These are phyloP conservation scores for Phoma herbarum DNA, from an alignment of 2,329 filamentous ascomycete species.

Conservation along the genomic window DNA sequence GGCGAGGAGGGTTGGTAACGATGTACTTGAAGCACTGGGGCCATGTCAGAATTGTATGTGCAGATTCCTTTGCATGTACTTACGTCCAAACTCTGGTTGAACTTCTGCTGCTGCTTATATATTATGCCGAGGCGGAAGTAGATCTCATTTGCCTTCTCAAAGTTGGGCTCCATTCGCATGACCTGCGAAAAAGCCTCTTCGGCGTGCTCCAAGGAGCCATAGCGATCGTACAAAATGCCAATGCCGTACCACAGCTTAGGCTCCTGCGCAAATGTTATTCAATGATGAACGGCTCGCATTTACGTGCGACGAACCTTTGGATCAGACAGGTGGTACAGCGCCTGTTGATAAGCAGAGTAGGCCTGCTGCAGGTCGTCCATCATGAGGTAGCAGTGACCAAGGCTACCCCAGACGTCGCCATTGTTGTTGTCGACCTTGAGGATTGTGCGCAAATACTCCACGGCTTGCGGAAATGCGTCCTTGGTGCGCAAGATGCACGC, in stretches of 20 bases:
- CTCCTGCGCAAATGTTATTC: conserved; percentile 64
- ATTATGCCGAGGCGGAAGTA: conserved; percentile 99
- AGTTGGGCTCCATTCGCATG: conserved; percentile 97
- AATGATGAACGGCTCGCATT: not conserved
- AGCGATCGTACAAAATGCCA: conserved; percentile 94
- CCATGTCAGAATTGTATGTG: conserved; percentile 22
- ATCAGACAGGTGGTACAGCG: conserved; percentile 88
- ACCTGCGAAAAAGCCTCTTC: conserved; percentile 98
- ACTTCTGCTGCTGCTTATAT: conserved; percentile 98
- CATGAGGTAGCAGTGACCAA: conserved; percentile 99
- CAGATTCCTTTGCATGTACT: conserved; percentile 16
- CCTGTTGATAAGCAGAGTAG: conserved; percentile 95
- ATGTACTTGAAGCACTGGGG: conserved; percentile 98
- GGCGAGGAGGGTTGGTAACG: conserved; percentile 88
- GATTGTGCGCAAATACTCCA: conserved; percentile 91
- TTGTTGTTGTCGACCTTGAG: conserved; percentile 88
- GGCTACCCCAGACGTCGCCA: conserved; percentile 94
- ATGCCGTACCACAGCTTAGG: conserved; percentile 99
- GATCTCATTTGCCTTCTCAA: conserved; percentile 98
- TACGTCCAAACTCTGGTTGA: conserved; percentile 89
- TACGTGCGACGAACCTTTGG: conserved; percentile 72
- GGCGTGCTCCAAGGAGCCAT: conserved; percentile 94
- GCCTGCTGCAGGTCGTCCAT: conserved; percentile 98
- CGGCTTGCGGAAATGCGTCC: conserved; percentile 91
- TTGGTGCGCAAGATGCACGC: conserved; percentile 89